These are phyloP conservation scores for Hanseniaspora hatyaiensis DNA, from an alignment of 805 yeast genomes.

Conservation along the genomic window DNA sequence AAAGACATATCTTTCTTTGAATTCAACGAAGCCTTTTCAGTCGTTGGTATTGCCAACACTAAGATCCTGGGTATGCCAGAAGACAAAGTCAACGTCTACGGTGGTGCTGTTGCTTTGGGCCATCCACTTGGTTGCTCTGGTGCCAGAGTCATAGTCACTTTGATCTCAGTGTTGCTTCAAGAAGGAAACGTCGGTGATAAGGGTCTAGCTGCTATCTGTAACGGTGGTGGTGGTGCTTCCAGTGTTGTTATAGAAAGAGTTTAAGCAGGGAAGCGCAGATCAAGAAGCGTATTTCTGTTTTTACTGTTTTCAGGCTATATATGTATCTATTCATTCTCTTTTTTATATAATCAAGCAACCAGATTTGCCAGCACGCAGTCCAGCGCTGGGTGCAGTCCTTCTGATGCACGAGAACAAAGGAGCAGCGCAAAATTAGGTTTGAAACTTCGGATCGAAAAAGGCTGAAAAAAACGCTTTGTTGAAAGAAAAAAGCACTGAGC, in stretches of 20 bases:
- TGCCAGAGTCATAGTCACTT: constrained; percentile 82
- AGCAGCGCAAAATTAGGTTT: no score
- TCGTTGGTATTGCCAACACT: constrained; percentile 84
- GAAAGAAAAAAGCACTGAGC: no score
- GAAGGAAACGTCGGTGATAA: constrained; percentile 57
- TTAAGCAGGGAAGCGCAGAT: no score
- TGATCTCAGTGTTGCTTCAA: constrained; percentile 66
- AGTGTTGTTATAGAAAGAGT: constrained; percentile 74
- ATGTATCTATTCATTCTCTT: no score
- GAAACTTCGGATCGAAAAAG: no score
- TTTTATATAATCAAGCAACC: no score
- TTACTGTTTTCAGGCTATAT: no score
- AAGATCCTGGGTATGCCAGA: constrained; percentile 52
- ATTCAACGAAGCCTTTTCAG: constrained; percentile 95
- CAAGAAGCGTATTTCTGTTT: no score
- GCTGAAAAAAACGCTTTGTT: no score
- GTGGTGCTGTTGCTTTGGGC: constrained; percentile 94
- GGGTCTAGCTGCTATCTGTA: constrained; percentile 95
- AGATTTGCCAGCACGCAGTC: no score
- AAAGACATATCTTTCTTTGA: constrained; percentile 80
- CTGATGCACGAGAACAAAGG: no score
- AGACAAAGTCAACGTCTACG: constrained; percentile 71
- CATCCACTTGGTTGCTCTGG: constrained; percentile 97
- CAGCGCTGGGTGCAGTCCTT: no score
- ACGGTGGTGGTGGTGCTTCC: constrained; percentile 99